Base-by-base conservation (phyloP, 768 basidiomycete species). In the Suillus clintonianus region DNA sequence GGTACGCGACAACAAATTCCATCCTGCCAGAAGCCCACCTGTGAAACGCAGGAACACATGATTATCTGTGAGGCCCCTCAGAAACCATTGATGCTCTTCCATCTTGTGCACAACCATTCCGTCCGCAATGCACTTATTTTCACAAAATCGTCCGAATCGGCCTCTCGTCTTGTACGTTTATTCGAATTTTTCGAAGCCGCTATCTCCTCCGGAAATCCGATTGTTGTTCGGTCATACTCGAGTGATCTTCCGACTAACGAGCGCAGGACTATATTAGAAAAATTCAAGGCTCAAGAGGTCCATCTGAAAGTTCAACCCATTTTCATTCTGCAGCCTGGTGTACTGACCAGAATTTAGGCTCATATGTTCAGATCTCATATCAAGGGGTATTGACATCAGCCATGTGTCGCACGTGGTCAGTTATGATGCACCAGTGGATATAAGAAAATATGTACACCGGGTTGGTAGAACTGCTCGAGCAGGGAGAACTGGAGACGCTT, bases 401-500 rank as follows among this genome's bases (percentile, higher is more conserved):
- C 88, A 94, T 67, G 94, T 99, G 39, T 86, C 89, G 3, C 92
- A 97, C 75, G 97, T 99, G 36, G 86, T 99, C 54, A 95, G 90
- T 71, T 99, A 99, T 74, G 97, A 99, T 73, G 89, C 87, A 2
- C 96, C 97, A 10, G 85, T 97, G n/a, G 97, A 99, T 74, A 95
- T 98, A 86, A 86, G 94, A 58, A 99, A 99, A 75, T 99, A 99
- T 71, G 93, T 99, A 13, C 97, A 99, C 76, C 90, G 97, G 60
- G 97, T 96, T 10, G 97, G 97, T 24, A 85, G 97, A 50, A 99
- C 97, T 6, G 97, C 97, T 3, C 85, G 97, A 58, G 97, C 97
- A 4, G 97, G 97, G 9, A 82, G 91, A 53, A 77, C 79, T 24
- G 97, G 97, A 7, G 86, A 91, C 66, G 95, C 96, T 2, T 99